Percentiles rank a stretch among this genome's conserved stretches.
phyloP scores from a whole-genome alignment of 2,329 filamentous ascomycete species.

The Alternaria sp. region DNA sequence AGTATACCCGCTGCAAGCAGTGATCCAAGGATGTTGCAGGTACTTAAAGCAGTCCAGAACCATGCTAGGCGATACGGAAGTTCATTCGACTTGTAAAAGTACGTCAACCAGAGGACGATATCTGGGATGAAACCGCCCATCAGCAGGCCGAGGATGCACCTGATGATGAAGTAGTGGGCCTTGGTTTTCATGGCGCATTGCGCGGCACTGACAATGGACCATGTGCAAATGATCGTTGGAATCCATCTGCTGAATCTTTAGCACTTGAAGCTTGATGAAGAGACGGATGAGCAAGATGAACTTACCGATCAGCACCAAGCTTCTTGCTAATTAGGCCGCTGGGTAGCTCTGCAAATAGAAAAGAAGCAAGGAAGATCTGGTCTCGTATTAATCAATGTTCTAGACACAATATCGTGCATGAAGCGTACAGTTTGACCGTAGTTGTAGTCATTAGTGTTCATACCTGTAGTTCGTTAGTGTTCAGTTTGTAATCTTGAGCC shows the following conservation, averaged over 20 bases:
- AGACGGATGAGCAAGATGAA: not conserved
- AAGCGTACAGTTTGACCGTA: conserved; percentile 2
- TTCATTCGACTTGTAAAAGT: conserved; percentile 54
- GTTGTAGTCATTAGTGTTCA: not conserved
- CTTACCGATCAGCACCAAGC: conserved; percentile 56
- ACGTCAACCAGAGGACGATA: conserved; percentile 54
- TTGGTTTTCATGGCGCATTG: conserved; percentile 49
- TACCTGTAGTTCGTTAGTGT: not conserved
- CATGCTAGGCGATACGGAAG: conserved; percentile 54
- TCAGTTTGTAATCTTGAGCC: too few relatives aligned
- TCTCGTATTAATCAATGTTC: conserved; percentile 8
- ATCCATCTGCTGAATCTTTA: conserved; percentile 40
- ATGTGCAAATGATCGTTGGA: conserved; percentile 48
- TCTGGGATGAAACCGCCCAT: conserved; percentile 49
- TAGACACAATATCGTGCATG: not conserved
- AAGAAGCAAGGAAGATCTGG: conserved; percentile 49
- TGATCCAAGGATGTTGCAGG: conserved; percentile 50
- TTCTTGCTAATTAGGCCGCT: conserved; percentile 62
- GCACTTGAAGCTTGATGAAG: not conserved
- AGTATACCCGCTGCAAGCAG: conserved; percentile 53
- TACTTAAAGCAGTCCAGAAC: conserved; percentile 55
- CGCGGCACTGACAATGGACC: conserved; percentile 48
- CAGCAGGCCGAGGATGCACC: conserved; percentile 53
- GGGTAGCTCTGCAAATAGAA: conserved; percentile 60
- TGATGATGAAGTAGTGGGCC: conserved; percentile 50